Conservation (phyloP, 2,329 filamentous ascomycete genomes). For the Grosmannia clavigera region DNA sequence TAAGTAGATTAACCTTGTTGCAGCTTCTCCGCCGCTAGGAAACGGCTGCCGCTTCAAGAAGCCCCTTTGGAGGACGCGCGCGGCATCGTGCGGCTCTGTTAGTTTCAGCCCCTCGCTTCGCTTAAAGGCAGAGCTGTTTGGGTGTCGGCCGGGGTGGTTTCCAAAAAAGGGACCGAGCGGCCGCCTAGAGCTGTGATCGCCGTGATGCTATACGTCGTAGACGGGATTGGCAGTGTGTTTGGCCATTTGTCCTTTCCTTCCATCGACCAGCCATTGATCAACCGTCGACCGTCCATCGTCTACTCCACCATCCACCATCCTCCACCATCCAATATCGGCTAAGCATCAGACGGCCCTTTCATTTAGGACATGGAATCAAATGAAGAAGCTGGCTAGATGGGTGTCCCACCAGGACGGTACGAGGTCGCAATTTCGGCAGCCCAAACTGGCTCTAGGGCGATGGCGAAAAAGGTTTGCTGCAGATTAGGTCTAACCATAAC, state of each 20-base stretch:
- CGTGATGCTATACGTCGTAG: too few relatives aligned
- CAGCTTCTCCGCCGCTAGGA: not conserved
- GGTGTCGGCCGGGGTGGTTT: not conserved
- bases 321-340: too few relatives aligned
- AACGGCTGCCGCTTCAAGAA: not conserved
- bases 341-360: too few relatives aligned
- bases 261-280: too few relatives aligned
- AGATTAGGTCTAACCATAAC: not conserved
- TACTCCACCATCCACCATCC: too few relatives aligned
- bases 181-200: too few relatives aligned
- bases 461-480: not conserved
- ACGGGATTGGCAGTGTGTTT: too few relatives aligned
- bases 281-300: too few relatives aligned
- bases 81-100: constrained; percentile 2
- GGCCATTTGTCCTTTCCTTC: too few relatives aligned
- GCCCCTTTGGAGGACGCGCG: not conserved
- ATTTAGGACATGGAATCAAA: not conserved
- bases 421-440: not conserved
- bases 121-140: not conserved
- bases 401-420: not conserved
- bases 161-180: too few relatives aligned
- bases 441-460: not conserved
- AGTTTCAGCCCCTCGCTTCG: constrained; percentile 1
- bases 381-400: not conserved
- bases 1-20: not conserved